phyloP scores from a whole-genome alignment of 495 filamentous ascomycete species.

The Saxophila tyrrhenica region DNA sequence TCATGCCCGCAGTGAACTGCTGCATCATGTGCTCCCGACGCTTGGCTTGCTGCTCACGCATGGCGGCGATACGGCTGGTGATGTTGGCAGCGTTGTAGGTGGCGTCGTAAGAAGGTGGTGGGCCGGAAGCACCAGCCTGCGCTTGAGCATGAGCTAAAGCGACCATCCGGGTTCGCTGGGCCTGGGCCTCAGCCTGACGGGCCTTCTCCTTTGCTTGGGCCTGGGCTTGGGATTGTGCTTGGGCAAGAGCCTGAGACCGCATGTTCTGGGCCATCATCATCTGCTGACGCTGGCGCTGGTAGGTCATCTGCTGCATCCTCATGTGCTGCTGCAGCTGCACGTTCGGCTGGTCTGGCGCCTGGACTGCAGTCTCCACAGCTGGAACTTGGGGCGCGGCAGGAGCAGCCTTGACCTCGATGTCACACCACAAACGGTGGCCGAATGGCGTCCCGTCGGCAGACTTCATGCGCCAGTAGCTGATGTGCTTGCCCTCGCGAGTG shows the following conservation, averaged over 20 bases:
- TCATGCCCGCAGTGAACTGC: conserved; percentile 3
- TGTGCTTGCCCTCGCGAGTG: conserved; percentile 55
- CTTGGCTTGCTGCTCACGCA: conserved; percentile 17
- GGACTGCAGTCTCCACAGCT: neutral
- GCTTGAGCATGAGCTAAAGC: neutral
- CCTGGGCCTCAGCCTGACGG: neutral
- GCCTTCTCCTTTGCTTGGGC: neutral
- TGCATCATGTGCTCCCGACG: conserved; percentile 8
- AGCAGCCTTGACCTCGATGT: conserved; percentile 50
- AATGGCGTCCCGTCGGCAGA: conserved; percentile 70
- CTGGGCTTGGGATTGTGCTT: conserved; percentile 4
- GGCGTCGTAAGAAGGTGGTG: conserved; percentile 9
- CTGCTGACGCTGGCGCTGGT: neutral
- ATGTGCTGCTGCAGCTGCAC: neutral
- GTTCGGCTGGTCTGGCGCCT: neutral
- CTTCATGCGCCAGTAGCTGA: conserved; percentile 95
- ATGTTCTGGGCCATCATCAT: neutral
- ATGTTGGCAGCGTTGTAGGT: neutral
- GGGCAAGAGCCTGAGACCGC: neutral
- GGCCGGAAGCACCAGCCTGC: too few species aligned
- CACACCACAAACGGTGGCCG: conserved; percentile 90
- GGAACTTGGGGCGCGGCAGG: conserved; percentile 3
- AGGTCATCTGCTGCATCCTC: conserved; percentile 2
- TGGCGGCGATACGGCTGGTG: conserved; percentile 6
- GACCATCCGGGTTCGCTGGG: neutral